Evolutionary conservation across 768 basidiomycete genomes (phyloP), one percentile per base, ranked within the genome.

Genomic region (Suillus fuscotomentosus): DNA sequence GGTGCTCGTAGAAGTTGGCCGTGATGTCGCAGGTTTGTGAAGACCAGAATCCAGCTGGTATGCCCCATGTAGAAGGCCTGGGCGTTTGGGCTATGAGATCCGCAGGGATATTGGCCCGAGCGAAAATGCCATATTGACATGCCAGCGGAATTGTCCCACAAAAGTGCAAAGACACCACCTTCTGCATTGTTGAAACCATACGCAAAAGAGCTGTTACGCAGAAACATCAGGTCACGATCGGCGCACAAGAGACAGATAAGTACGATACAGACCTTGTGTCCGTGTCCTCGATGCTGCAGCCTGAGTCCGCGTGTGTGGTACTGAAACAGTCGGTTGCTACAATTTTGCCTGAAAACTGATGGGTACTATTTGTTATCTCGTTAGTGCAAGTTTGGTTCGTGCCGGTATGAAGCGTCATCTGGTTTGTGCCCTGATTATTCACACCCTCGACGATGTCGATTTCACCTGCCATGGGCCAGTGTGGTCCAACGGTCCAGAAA

Each of bases 371-470:
- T 61, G 50, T 47, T 27, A 36, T 38, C 27, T 62, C 65, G 50
- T 75, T 69, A 36, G 69, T 70, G 39, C 76, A 62, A 76, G 75
- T 73, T 66, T 83, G 83, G 43, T 78, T 81, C 15, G 74, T 70
- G 9, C 81, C 77, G 20, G 82, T 87, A 72, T 92, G 91, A 9
- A 92, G 78, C 0, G 89, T 85, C 73, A 85, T 84, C 65, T 87
- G 88, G 67, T 93, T 91, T 31, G 72, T 76, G 1, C 74, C 65
- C 70, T 84, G 81, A 24, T 82, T 70, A 68, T 92, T 84, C 61
- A 92, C 88, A 22, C 89, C 88, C 70, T 94, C 92, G 10, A 92
- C 72, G 59, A 91, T 82, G 70, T 93, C 92, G 55, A 91, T 88
- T 72, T 92, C 89, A 64, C 86, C 87, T 24, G 63, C 74, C 24